Base-by-base conservation (phyloP, 352 stramenopile species). In the Globisporangium nunn region DNA sequence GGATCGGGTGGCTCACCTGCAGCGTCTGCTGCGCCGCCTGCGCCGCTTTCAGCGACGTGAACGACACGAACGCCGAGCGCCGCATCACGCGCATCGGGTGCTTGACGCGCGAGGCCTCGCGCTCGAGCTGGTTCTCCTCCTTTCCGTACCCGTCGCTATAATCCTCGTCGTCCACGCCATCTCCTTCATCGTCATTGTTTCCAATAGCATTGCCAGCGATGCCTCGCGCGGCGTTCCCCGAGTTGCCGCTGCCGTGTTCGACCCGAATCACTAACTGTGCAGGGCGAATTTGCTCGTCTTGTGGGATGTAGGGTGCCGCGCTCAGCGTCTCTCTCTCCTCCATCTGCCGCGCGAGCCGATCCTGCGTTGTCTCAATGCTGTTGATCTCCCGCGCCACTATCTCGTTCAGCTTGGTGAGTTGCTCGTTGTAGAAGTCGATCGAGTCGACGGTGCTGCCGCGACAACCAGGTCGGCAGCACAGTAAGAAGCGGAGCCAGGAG, bases 1-100 rank as follows among this genome's bases (percentile, higher is more conserved):
- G 64, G 31, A 80, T 65, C 15, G 77, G 75, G 45, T 89, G 66
- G 33, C 78, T 74, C 4, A 72, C 70, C 50, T 91, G 79, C 3
- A 91, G 62, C 4, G 77, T 71, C 45, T 93, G 81, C 61, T 91
- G 81, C 6, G 77, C 79, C 15, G 84, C 70, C 41, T 93, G 83
- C 8, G 78, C 66, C 18, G 83, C 84, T 63, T 77, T 81, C 31
- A 93, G 71, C 44, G 78, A 87, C 43, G 68, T 78, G 59, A 91
- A 93, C 14, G 72, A 87, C n/a, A 93, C 66, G 58, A 93, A 93
- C 48, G 83, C 83, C 2, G 75, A 69, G 31, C 74, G 69, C 10
- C 74, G 75, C 79, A 88, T 90, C 29, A 87, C 75, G 5, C 70
- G 63, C 35, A 86, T 81, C 23, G 78, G 75, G n/a, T 66, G 59